phyloP scores from a whole-genome alignment of 2,329 filamentous ascomycete species.

The Pestalotiopsis sp. region DNA sequence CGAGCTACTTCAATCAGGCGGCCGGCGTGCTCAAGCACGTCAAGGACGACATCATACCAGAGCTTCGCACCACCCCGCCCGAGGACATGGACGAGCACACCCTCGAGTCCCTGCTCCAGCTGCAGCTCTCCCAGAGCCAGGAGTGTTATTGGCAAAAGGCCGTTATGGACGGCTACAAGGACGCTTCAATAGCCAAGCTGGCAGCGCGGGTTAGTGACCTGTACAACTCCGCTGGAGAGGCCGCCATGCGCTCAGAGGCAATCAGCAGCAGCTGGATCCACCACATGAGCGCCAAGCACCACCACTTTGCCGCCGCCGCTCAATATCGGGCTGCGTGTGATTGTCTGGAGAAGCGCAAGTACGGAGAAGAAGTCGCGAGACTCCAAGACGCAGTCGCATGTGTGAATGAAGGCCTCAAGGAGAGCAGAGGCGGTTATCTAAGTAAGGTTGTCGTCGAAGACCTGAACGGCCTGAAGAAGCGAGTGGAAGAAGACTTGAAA shows the following conservation, averaged over 20 bases:
- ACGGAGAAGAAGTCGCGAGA: constrained; percentile 92
- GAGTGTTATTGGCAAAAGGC: constrained; percentile 99
- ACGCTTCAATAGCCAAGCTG: constrained; percentile 87
- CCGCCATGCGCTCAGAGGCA: constrained; percentile 84
- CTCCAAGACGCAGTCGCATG: constrained; percentile 81
- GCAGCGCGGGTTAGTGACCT: constrained; percentile 89
- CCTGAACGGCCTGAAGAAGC: constrained; percentile 78
- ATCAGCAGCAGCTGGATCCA: constrained; percentile 97
- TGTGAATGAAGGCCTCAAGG: constrained; percentile 84
- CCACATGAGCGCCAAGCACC: constrained; percentile 94
- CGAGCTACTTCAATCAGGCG: constrained; percentile 86
- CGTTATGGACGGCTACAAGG: constrained; percentile 90
- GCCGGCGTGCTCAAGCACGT: constrained; percentile 84
- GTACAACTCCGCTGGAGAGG: constrained; percentile 82
- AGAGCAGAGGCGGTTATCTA: constrained; percentile 72
- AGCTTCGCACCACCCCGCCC: constrained; percentile 81
- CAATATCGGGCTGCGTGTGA: constrained; percentile 92
- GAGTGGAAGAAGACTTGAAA: constrained; percentile 85
- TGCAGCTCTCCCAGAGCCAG: constrained; percentile 90
- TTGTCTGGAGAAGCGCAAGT: constrained; percentile 89
- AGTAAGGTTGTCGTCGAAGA: constrained; percentile 83
- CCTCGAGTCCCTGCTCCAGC: constrained; percentile 78
- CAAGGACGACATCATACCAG: constrained; percentile 75
- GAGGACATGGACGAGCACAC: constrained; percentile 96
- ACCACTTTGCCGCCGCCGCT: constrained; percentile 94